Conservation (phyloP, 441 rosid species). For the Cnidoscolus chayamansa region DNA sequence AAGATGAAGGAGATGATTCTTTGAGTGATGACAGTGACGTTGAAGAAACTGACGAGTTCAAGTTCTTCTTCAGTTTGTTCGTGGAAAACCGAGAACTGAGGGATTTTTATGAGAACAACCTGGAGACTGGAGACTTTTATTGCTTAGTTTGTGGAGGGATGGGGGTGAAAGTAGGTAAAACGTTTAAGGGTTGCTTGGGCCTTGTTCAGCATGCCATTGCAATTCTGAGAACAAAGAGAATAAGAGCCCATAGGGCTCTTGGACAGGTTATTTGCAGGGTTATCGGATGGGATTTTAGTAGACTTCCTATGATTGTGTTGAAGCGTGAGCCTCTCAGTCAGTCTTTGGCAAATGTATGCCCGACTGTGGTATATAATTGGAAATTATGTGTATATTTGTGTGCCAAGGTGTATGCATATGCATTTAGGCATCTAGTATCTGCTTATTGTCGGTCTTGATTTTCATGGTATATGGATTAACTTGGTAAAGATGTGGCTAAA, state of each 20-base stretch:
- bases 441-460: neutral
- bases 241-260: constrained; percentile 57
- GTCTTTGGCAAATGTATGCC: constrained; percentile 22
- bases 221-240: constrained; percentile 49
- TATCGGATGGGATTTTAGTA: constrained; percentile 69
- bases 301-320: constrained; percentile 43
- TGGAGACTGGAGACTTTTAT: constrained; percentile 52
- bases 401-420: neutral
- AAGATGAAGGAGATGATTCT: constrained; percentile 27
- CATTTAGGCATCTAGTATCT: neutral
- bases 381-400: neutral
- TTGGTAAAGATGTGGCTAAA: neutral
- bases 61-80: constrained; percentile 46
- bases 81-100: constrained; percentile 50
- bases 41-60: constrained; percentile 37
- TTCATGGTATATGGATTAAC: neutral
- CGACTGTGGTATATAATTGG: constrained; percentile 23
- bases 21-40: constrained; percentile 18
- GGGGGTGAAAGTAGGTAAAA: constrained; percentile 42
- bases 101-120: constrained; percentile 51
- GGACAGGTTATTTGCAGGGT: constrained; percentile 66
- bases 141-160: constrained; percentile 68
- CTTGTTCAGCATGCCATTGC: constrained; percentile 58
- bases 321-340: constrained; percentile 44
- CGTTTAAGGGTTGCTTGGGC: constrained; percentile 52